Percentiles rank a stretch among this genome's conserved stretches.
These are phyloP conservation scores for Phaeodactylum tricornutum DNA, from an alignment of 108 stramenopile genomes.

Conservation along the genomic window DNA sequence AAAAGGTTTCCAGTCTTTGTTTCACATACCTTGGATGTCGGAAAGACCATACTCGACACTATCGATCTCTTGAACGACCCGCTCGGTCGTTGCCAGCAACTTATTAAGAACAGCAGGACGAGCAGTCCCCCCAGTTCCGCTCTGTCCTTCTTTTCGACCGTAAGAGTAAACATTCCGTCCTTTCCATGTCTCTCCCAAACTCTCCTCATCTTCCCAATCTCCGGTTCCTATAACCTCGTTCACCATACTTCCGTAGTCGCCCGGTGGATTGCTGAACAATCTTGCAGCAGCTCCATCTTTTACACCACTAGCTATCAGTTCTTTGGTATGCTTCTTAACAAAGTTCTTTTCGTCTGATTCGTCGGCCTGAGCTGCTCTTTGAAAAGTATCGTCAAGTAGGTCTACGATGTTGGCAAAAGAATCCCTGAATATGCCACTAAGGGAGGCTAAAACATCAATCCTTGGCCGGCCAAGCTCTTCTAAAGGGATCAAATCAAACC, in stretches of 20 bases:
- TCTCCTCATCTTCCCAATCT: conserved; percentile 71
- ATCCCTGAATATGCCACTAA: conserved; percentile 78
- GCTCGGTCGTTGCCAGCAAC: conserved; percentile 66
- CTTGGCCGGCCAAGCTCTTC: conserved; percentile 68
- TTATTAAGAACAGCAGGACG: conserved; percentile 61
- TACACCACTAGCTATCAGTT: conserved; percentile 42
- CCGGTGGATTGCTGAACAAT: conserved; percentile 74
- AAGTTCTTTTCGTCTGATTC: conserved; percentile 68
- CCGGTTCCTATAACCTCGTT: conserved; percentile 76
- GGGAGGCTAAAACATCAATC: conserved; percentile 71
- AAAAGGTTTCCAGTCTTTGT: no score
- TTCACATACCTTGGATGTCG: conserved; percentile 81
- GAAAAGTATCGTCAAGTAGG: conserved; percentile 80
- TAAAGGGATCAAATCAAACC: conserved; percentile 70
- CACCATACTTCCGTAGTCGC: conserved; percentile 68
- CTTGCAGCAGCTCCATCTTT: conserved; percentile 69
- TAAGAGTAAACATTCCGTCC: conserved; percentile 62
- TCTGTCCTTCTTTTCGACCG: conserved; percentile 59
- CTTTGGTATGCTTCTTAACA: conserved; percentile 58
- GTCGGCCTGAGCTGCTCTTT: conserved; percentile 45
- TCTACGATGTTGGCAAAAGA: conserved; percentile 85
- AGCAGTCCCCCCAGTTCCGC: conserved; percentile 35
- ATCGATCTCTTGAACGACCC: conserved; percentile 83
- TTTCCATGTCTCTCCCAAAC: conserved; percentile 76
- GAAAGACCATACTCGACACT: conserved; percentile 80